Conservation (phyloP, 179 eudicot species). For the Kewa caespitosa region DNA sequence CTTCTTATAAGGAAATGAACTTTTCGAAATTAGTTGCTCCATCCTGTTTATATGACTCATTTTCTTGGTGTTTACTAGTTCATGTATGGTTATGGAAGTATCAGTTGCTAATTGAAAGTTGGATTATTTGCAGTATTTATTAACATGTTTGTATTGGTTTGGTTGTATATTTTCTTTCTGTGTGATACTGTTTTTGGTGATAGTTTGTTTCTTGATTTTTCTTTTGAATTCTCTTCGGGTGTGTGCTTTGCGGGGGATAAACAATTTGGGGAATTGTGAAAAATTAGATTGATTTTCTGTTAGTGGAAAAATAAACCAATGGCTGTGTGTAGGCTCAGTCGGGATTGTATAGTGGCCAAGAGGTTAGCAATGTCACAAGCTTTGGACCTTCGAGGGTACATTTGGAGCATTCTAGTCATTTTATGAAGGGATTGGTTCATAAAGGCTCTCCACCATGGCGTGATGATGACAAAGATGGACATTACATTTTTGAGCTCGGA, state of each 20-base stretch:
- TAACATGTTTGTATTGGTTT: neutral
- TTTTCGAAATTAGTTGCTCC: neutral
- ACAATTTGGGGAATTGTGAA: conserved; percentile 28
- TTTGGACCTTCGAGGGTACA: conserved; percentile 63
- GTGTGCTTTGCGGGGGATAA: conserved; percentile 25
- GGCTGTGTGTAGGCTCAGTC: conserved; percentile 80
- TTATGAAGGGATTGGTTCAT: conserved; percentile 59
- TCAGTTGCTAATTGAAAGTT: neutral
- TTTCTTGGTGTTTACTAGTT: neutral
- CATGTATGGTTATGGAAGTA: neutral
- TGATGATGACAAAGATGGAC: conserved; percentile 84
- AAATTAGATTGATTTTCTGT: conserved; percentile 30
- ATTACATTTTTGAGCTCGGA: conserved; percentile 81
- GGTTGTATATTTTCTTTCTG: neutral
- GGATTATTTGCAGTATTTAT: neutral
- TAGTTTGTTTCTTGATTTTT: neutral
- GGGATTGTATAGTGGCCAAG: conserved; percentile 69
- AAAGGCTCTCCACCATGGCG: conserved; percentile 85
- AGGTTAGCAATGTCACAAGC: conserved; percentile 66
- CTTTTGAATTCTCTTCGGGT: conserved; percentile 3
- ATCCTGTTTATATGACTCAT: neutral
- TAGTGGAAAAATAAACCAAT: conserved; percentile 49
- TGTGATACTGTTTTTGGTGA: neutral
- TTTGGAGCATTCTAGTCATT: conserved; percentile 61
- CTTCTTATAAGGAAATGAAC: neutral